phyloP scores from a whole-genome alignment of 345 rosid species.

The Pugionium dolabratum region DNA sequence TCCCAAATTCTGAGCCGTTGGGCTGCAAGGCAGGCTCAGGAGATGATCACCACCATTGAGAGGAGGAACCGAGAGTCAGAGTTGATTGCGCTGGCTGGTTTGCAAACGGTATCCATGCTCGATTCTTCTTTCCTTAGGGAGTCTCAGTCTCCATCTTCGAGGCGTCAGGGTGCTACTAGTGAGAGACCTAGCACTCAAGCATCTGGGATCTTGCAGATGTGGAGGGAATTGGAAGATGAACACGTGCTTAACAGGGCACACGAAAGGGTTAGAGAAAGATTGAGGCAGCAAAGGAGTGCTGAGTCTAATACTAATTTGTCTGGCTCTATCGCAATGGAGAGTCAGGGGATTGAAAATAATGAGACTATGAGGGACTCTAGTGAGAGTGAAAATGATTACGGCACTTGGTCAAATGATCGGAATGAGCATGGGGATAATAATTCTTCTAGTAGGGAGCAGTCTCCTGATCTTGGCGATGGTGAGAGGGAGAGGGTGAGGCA shows the following conservation, averaged over 20 bases:
- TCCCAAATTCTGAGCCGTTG: slow-evolving; percentile 80
- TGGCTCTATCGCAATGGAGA: slow-evolving; percentile 53
- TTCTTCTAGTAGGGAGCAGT: slow-evolving; percentile 82
- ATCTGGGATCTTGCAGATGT: slow-evolving; percentile 89
- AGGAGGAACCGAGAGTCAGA: slow-evolving; percentile 95
- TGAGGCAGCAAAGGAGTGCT: slow-evolving; percentile 72
- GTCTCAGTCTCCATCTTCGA: slow-evolving; percentile 70
- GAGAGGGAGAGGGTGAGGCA: slow-evolving; percentile 99
- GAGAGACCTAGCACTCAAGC: slow-evolving; percentile 92
- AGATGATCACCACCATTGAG: slow-evolving; percentile 96
- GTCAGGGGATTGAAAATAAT: slow-evolving; percentile 67
- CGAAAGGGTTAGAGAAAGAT: slow-evolving; percentile 75
- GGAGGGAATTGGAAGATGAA: slow-evolving; percentile 99
- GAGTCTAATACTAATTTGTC: slow-evolving; percentile 42
- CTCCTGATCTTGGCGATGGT: slow-evolving; percentile 88
- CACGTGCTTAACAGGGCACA: slow-evolving; percentile 84
- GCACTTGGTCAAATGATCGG: slow-evolving; percentile 70
- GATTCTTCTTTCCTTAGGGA: slow-evolving; percentile 94
- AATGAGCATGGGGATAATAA: slow-evolving; percentile 58
- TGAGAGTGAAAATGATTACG: slow-evolving; percentile 80
- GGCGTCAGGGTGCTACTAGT: slow-evolving; percentile 62
- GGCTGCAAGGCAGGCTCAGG: slow-evolving; percentile 99
- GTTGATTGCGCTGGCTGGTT: slow-evolving; percentile 90
- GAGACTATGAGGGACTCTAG: slow-evolving; percentile 65
- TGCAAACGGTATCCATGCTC: slow-evolving; percentile 95